Conservation (phyloP, 1,284 basidiomycete genomes). For the Pseudozyma thailandica region DNA sequence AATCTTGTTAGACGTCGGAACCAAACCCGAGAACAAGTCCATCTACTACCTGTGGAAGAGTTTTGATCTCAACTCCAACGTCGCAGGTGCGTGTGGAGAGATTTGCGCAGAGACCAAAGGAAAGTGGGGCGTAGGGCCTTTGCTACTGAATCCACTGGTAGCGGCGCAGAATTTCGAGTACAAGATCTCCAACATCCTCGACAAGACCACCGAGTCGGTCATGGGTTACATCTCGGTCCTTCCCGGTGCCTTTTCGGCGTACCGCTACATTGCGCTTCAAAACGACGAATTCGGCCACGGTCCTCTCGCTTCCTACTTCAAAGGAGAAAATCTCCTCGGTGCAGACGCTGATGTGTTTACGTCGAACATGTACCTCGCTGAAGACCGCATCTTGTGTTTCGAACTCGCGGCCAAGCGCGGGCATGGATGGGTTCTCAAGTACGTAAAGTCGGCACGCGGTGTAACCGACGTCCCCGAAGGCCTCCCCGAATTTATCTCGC, state of each 20-base stretch:
- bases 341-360: slow-evolving; percentile 94
- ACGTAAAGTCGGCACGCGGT: slow-evolving; percentile 92
- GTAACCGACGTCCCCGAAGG: slow-evolving; percentile 95
- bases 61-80: slow-evolving; percentile 80
- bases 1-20: slow-evolving; percentile 91
- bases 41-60: slow-evolving; percentile 97
- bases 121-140: slow-evolving; percentile 74
- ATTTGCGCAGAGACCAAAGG: slow-evolving; percentile 65
- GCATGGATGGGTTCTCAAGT: slow-evolving; percentile 91
- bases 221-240: slow-evolving; percentile 66
- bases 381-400: slow-evolving; percentile 88
- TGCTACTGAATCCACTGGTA: slow-evolving; percentile 90
- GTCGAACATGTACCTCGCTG: slow-evolving; percentile 72
- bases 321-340: slow-evolving; percentile 90
- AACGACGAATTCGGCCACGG: slow-evolving; percentile 87
- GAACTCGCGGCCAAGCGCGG: slow-evolving; percentile 93
- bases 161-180: slow-evolving; percentile 93
- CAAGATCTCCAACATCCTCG: slow-evolving; percentile 70
- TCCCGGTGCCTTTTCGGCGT: slow-evolving; percentile 68
- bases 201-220: slow-evolving; percentile 66
- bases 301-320: slow-evolving; percentile 94
- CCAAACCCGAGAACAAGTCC: slow-evolving; percentile 93
- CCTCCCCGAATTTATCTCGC: slow-evolving; percentile 92
- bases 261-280: slow-evolving; percentile 84
- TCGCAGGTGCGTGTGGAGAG: slow-evolving; percentile 89